phyloP scores from a whole-genome alignment of 108 stramenopile species.

The Parietichytrium sp. region DNA sequence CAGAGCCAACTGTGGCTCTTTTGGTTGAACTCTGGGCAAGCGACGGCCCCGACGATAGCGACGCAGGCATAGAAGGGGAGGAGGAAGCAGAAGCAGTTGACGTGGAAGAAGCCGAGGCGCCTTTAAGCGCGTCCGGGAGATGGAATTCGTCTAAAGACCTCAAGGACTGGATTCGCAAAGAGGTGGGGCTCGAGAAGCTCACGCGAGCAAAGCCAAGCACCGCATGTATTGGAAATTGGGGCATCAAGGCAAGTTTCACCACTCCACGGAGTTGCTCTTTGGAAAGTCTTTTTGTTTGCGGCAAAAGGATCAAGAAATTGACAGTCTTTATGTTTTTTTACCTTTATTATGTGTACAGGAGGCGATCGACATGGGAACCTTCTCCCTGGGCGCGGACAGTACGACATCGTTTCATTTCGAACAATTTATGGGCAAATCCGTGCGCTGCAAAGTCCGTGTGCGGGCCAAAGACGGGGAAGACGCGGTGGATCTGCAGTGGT shows the following conservation, averaged over 20 bases:
- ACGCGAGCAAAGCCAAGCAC: not conserved
- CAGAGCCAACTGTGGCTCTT: not conserved
- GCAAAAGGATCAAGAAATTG: not conserved
- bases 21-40: not conserved
- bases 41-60: not conserved
- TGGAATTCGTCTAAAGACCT: not conserved
- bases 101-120: not conserved
- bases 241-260: not conserved
- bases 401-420: not conserved
- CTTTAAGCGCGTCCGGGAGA: not conserved
- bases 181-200: not conserved
- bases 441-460: not conserved
- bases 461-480: not conserved
- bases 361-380: not conserved
- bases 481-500: not conserved
- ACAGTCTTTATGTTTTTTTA: not conserved
- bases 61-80: not conserved
- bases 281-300: not conserved
- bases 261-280: not conserved
- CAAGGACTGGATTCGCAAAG: conserved; percentile 13
- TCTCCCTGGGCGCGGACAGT: not conserved
- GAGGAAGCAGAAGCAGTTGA: not conserved
- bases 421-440: conserved; percentile 6
- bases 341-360: not conserved
- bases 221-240: conserved; percentile 23